Evolutionary conservation across 2,329 filamentous ascomycete genomes (phyloP), one percentile per base, ranked within the genome.

Genomic region (Fusarium duplospermum): DNA sequence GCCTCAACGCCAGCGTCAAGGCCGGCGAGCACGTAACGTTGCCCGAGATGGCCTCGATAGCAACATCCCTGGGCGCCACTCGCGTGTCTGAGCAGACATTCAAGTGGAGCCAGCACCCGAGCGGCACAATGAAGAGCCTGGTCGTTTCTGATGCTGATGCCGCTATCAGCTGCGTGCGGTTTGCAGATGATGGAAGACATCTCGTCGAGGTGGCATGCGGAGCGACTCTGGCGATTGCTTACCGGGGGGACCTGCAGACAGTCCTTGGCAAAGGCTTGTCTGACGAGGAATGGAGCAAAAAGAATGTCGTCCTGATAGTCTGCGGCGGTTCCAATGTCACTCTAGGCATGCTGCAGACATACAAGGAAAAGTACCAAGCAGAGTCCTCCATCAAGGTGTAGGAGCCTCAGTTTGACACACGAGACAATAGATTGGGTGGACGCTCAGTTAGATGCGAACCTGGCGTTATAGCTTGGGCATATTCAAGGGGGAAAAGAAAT

Each of bases 171-270:
- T 93, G 92, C 63, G 91, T 93, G 78, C 87, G 90, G 27, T 91
- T 98, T 71, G 92, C 94, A 11, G 93, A 98, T 74, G 94, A 97
- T 70, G 93, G 95, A 76, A 86, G 93, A 29, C 84, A 96, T 66
- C 85, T 98, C 66, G 94, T 98, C 4, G 96, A 98, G 84, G 86
- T 93, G 38, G 91, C 95, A 0, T 98, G 96, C 81, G 95, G 95
- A 1, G 94, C 96, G 7, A 93, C 92, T 62, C 83, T 97, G 14
- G 94, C 92, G 1, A 81, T 90, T 4, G 91, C 87, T 67, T 94
- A 94, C 77, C 89, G 89, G 45, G 90, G 89, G 0, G 82, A 88
- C 45, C 80, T 97, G 78, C 88, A 91, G 78, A 86, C 87, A 75
- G 83, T 90, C 11, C 83, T 95, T 1, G 89, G 92, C 0, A 77